Conservation (phyloP, 2,329 filamentous ascomycete species). For the Stachybotrys elegans region DNA sequence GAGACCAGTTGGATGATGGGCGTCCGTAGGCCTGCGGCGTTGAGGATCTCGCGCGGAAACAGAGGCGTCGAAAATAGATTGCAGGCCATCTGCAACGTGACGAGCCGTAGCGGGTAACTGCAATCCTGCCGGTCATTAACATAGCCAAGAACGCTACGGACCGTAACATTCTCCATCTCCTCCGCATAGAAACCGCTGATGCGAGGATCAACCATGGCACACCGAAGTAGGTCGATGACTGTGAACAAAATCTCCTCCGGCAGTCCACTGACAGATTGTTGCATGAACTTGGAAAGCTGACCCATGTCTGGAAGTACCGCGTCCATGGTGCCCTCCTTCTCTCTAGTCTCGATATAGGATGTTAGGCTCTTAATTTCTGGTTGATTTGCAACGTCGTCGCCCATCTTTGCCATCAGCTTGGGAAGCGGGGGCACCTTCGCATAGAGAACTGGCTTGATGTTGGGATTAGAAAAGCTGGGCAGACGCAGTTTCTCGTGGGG, state of each 20-base stretch:
- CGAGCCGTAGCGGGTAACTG: slow-evolving; percentile 78
- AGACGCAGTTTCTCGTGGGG: slow-evolving; percentile 68
- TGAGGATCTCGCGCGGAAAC: slow-evolving; percentile 60
- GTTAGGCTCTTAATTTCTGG: slow-evolving; percentile 59
- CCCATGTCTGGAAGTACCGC: slow-evolving; percentile 67
- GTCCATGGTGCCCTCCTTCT: slow-evolving; percentile 54
- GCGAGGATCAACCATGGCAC: slow-evolving; percentile 70
- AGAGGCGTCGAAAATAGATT: slow-evolving; percentile 77
- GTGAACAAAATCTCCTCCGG: slow-evolving; percentile 68
- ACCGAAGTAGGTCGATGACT: slow-evolving; percentile 77
- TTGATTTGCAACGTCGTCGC: slow-evolving; percentile 47
- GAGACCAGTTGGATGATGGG: slow-evolving; percentile 67
- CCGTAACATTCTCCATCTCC: slow-evolving; percentile 60
- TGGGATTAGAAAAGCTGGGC: slow-evolving; percentile 61
- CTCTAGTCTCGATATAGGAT: slow-evolving; percentile 63
- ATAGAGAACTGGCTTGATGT: slow-evolving; percentile 65
- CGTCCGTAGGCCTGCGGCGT: slow-evolving; percentile 43
- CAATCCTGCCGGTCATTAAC: slow-evolving; percentile 53
- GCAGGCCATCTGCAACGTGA: slow-evolving; percentile 76
- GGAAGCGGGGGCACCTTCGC: slow-evolving; percentile 74
- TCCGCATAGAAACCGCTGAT: slow-evolving; percentile 80
- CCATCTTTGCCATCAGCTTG: slow-evolving; percentile 78
- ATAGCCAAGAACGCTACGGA: slow-evolving; percentile 55
- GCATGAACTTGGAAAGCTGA: slow-evolving; percentile 58
- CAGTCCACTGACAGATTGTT: slow-evolving; percentile 47